phyloP scores from a whole-genome alignment of 768 basidiomycete species.

The Crassisporium funariophilum region DNA sequence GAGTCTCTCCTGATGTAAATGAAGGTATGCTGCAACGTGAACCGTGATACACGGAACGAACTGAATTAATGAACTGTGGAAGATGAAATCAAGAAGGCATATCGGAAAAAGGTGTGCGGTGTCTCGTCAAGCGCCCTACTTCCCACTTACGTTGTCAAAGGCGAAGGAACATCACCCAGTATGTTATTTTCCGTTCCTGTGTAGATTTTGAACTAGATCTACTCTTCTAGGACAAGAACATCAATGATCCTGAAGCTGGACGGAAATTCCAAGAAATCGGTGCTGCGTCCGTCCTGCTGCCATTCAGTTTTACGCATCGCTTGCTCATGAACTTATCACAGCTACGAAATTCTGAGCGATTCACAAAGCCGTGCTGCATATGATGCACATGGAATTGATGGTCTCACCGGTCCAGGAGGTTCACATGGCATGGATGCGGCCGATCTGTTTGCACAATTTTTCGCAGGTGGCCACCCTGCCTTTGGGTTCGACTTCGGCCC shows the following conservation, averaged over 20 bases:
- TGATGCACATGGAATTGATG: slow-evolving; percentile 73
- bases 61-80: slow-evolving; percentile 17
- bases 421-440: slow-evolving; percentile 55
- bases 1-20: slow-evolving; percentile 65
- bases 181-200: slow-evolving; percentile 15
- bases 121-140: slow-evolving; percentile 7
- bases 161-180: slow-evolving; percentile 90
- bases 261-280: slow-evolving; percentile 88
- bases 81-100: slow-evolving; percentile 94
- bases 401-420: slow-evolving; percentile 53
- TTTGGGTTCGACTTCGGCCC: slow-evolving; percentile 73
- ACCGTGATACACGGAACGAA: slow-evolving; percentile 5
- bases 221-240: slow-evolving; percentile 59
- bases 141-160: slow-evolving; percentile 38
- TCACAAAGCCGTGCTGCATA: slow-evolving; percentile 68
- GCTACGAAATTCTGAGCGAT: slow-evolving; percentile 84
- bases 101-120: slow-evolving; percentile 79
- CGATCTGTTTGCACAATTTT: slow-evolving; percentile 79
- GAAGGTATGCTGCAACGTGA: slow-evolving; percentile 54
- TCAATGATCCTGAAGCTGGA: slow-evolving; percentile 82
- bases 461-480: slow-evolving; percentile 47
- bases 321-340: slow-evolving; percentile 29
- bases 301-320: neutral
- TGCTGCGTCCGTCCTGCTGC: slow-evolving; percentile 65
- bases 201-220: slow-evolving; percentile 3